Evolutionary conservation across 2,329 filamentous ascomycete genomes (phyloP), one percentile per base, ranked within the genome.

Genomic region (Drechslera avenae): DNA sequence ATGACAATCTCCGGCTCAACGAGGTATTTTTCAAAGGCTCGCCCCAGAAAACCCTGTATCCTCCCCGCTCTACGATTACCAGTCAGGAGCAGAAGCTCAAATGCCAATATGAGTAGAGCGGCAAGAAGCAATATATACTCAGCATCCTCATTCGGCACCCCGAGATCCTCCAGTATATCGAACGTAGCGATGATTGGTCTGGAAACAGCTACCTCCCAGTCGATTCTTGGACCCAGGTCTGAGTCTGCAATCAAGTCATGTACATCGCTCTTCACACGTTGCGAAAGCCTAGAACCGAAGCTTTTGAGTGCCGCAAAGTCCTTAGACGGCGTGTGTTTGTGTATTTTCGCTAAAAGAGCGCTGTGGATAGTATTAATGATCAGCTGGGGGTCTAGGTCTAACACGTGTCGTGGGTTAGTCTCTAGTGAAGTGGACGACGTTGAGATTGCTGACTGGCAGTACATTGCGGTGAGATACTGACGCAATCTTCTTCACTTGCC

Each of bases 91-190:
- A 47, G 17, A 13, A 47, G 12, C 13, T 47, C 36, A 9, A 23
- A 47, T 5, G 44, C 44, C 34, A 47, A 23, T 8, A 17, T 26
- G 3, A 47, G 36, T 2, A 16, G 14, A n/a, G 30, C 4, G 4
- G 39, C 30, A 7, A 47, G 44, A 18, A 47, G 30, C 10, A 47
- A 19, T 12, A 40, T 33, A 12, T 47, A 47, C 36, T 47, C 44
- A 2, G 44, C 19, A 40, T 40, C 44, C 19, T 13, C 44, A 26
- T n/a, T 13, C 6, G 18, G 26, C 5, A 47, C 8, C 8, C 30
- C 19, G 2, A 47, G 36, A 5, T 33, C 4, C 14, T 47, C 44
- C 5, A 14, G 3, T 10, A 47, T 40, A 13, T 34, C 19, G 12
- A 47, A 47, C 0, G 19, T 28, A 18, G 44, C 44, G 18, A 47